Conservation (phyloP, 176 grass and related monocot genomes). For the Rhynchospora pubera region DNA sequence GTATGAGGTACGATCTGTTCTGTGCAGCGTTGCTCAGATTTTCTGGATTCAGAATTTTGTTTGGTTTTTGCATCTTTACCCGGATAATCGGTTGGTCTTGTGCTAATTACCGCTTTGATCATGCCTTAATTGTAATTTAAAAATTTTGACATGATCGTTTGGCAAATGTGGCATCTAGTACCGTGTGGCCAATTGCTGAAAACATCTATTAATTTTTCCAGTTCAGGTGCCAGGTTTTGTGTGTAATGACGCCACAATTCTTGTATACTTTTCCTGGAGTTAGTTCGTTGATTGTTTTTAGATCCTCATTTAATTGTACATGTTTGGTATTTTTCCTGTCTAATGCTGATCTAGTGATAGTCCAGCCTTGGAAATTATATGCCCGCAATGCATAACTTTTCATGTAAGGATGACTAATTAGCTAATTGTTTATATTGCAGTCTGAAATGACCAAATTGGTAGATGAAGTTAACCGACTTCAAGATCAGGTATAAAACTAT, state of each 20-base stretch:
- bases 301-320: background rate
- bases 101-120: background rate
- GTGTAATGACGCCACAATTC: background rate
- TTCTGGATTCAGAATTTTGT: background rate
- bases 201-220: background rate
- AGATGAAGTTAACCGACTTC: slow-evolving; percentile 56
- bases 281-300: background rate
- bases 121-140: background rate
- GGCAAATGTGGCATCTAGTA: background rate
- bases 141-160: background rate
- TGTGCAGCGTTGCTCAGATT: background rate
- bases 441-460: slow-evolving; percentile 54
- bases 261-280: background rate
- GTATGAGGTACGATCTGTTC: slow-evolving; percentile 52
- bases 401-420: background rate
- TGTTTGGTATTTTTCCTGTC: background rate
- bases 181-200: background rate
- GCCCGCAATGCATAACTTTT: background rate
- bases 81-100: background rate
- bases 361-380: background rate
- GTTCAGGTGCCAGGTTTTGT: background rate
- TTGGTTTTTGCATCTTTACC: background rate
- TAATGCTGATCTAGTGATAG: background rate
- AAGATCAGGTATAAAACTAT: slow-evolving; percentile 64
- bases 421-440: slow-evolving; percentile 40